A percentile compares a stretch with the other conserved stretches of the same genome.
These are phyloP conservation scores for Podospora pseudoanserina DNA, from an alignment of 495 filamentous ascomycete species.

Conservation along the genomic window DNA sequence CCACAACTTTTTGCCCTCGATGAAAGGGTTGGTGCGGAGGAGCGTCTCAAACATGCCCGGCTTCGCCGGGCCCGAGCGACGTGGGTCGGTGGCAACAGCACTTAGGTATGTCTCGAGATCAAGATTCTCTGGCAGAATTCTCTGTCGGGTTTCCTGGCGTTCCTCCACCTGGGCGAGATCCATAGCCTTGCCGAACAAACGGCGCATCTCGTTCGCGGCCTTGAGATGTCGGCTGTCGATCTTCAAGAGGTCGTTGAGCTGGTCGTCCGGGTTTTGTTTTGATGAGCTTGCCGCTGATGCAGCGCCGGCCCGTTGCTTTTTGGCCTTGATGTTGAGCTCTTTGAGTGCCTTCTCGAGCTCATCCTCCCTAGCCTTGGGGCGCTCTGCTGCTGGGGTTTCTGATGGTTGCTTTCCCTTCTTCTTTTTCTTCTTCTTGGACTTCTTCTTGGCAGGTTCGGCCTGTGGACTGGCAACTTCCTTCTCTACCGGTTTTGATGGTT, in stretches of 20 bases:
- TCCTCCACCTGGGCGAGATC: conserved; percentile 57
- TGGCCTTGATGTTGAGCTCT: conserved; percentile 49
- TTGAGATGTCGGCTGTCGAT: conserved; percentile 80
- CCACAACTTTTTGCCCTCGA: conserved; percentile 91
- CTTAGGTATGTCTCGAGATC: conserved; percentile 70
- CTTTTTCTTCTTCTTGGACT: conserved; percentile 60
- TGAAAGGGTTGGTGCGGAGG: conserved; percentile 72
- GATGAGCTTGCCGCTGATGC: conserved; percentile 11
- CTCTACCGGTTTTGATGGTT: conserved; percentile 18
- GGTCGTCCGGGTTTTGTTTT: neutral
- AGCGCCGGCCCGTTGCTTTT: conserved; percentile 11
- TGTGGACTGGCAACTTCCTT: conserved; percentile 31
- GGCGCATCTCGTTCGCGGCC: conserved; percentile 88
- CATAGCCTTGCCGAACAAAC: conserved; percentile 80
- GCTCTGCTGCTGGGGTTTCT: conserved; percentile 16
- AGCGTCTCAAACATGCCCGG: conserved; percentile 57
- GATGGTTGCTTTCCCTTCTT: conserved; percentile 39
- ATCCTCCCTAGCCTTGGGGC: conserved; percentile 49
- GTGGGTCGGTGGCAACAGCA: conserved; percentile 43
- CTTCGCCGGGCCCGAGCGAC: conserved; percentile 42
- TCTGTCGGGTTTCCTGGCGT: conserved; percentile 38
- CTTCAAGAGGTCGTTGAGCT: conserved; percentile 58
- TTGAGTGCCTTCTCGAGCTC: conserved; percentile 81
- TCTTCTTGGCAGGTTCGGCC: conserved; percentile 45
- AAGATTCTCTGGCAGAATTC: conserved; percentile 53